Conservation (phyloP, 1,284 basidiomycete genomes). For the Cerrena zonata region DNA sequence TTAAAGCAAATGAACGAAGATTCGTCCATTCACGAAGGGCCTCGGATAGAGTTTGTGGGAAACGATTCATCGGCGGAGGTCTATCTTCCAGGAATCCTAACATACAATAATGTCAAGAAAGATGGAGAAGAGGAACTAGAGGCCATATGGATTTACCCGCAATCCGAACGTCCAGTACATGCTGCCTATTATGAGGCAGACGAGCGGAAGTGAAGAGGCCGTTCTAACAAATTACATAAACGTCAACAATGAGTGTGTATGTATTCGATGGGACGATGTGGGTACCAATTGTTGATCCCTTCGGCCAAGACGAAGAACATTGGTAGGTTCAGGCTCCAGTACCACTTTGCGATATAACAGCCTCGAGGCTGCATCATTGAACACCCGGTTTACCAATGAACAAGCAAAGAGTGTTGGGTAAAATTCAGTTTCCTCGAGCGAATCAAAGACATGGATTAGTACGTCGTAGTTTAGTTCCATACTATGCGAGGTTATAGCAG, state of each 20-base stretch:
- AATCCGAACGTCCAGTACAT: slow-evolving; percentile 39
- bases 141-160: slow-evolving; percentile 30
- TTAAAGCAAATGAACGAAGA: slow-evolving; percentile 33
- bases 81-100: slow-evolving; percentile 31
- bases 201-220: slow-evolving; percentile 33
- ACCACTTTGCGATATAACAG: slow-evolving; percentile 40
- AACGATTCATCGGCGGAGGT: slow-evolving; percentile 9
- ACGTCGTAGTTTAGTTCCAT: slow-evolving; percentile 29
- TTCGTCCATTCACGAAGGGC: slow-evolving; percentile 28
- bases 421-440: slow-evolving; percentile 25
- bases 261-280: slow-evolving; percentile 1
- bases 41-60: not conserved
- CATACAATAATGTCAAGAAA: not conserved
- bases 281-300: slow-evolving; percentile 31
- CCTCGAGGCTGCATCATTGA: slow-evolving; percentile 36
- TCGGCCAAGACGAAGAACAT: slow-evolving; percentile 32
- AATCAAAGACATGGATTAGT: slow-evolving; percentile 31
- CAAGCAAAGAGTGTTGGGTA: slow-evolving; percentile 31
- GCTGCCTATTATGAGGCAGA: slow-evolving; percentile 33
- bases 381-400: slow-evolving; percentile 39
- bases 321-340: slow-evolving; percentile 32
- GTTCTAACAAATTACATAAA: slow-evolving; percentile 13
- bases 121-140: not conserved
- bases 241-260: slow-evolving; percentile 1
- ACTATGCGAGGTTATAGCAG: too few relatives aligned